Percentiles rank a stretch among this genome's conserved stretches.
Conservation (phyloP, 2,329 filamentous ascomycete species). For the Fusarium sp. region DNA sequence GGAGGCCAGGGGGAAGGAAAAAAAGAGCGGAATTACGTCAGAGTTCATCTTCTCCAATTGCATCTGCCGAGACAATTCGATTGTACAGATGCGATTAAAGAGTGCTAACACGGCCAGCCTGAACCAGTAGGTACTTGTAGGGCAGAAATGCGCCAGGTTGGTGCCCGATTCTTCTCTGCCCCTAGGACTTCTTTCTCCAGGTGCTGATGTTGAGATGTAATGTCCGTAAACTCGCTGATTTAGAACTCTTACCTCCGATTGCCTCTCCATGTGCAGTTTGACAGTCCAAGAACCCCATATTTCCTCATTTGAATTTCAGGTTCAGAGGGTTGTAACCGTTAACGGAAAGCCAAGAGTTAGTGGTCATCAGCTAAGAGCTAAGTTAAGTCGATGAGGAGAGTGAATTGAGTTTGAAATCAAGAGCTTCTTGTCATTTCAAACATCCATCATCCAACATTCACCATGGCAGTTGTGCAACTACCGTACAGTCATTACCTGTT, state of each 20-base stretch:
- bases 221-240: not conserved
- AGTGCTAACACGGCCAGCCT: not conserved
- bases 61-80: conserved; percentile 2
- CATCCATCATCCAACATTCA: not conserved
- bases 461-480: not conserved
- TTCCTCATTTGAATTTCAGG: conserved; percentile 18
- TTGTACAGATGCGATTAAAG: not conserved
- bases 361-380: not conserved
- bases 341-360: not conserved
- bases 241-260: not conserved
- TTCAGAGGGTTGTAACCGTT: conserved; percentile 14
- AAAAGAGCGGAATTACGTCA: conserved; percentile 26
- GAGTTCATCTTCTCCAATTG: not conserved
- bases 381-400: not conserved
- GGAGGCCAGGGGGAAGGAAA: not conserved
- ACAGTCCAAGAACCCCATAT: conserved; percentile 8
- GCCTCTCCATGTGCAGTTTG: not conserved
- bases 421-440: not conserved
- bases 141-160: not conserved
- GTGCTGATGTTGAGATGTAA: not conserved
- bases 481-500: not conserved
- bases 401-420: not conserved
- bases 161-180: not conserved
- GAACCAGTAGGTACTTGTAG: not conserved
- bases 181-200: not conserved